Base-by-base conservation (phyloP, 192 early-diverging fungal genomes). In the Backusella sp. region DNA sequence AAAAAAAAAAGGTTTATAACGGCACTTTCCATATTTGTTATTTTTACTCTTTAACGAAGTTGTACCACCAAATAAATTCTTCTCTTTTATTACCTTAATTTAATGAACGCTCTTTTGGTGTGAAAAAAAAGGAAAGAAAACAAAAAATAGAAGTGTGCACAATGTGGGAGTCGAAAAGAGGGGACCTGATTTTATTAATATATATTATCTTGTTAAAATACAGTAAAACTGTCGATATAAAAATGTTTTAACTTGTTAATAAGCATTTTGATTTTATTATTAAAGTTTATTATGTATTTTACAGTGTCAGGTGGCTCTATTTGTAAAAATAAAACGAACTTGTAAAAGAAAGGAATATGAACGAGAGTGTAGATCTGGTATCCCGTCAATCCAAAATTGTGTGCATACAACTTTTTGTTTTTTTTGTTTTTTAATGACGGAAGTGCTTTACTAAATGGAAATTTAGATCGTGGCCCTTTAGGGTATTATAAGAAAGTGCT, bases 71-170 rank as follows among this genome's bases (percentile, higher is more conserved):
- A 23, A 62, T 62, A 62, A 62, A 28, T 11, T 5, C 56, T 28
- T 62, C 56, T 62, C 26, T 62, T 53, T 53, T 23, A 26, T 62
- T 62, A 28, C 0, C 11, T 28, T 28, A 62, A 62, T 62, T 62
- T 12, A 62, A 62, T 62, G 56, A 62, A 62, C 56, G 56, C 56
- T 62, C 53, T 62, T 28, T 62, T 62, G 56, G 26, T 62, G 56
- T 59, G 53, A 59, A 59, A 59, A 53, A 59, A 59, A 59, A 59
- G 26, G 46, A 49, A 49, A 49, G 46, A n/a, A 49, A 49, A 49
- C 46, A 49, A 49, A 49, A 49, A 49, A 59, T 59, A 59, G 53
- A 59, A 59, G 7, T 9, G 53, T 53, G 52, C 11, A 26, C 23
- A 59, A 59, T 23, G 11, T 23, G 21, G 26, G 53, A 59, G 53